Evolutionary conservation across 148 eudicot genomes (phyloP), one percentile per base, ranked within the genome.

Genomic region (Chenopodium formosanum): DNA sequence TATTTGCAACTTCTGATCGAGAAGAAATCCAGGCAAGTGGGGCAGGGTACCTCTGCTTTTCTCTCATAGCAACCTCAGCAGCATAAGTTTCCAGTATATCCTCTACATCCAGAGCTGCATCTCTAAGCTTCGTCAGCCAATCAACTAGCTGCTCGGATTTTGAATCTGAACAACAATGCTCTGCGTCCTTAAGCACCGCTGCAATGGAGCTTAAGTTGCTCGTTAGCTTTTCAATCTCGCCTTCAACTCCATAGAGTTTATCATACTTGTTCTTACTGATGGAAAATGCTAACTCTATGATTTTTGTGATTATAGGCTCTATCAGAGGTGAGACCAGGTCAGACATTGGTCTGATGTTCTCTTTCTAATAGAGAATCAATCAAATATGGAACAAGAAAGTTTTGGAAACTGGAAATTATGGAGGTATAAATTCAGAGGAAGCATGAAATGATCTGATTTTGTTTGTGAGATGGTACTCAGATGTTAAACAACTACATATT

Each of bases 111-210:
- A 78, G 81, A 56, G 84, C 84, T 27, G 78, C 82, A 62, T 75
- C 88, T 76, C 68, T 70, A 60, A 86, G 82, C 75, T 86, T 81
- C 60, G 70, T 69, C 6, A 84, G 77, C 88, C 86, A 86, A 48
- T 79, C 80, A 31, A 32, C 27, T 14, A 81, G 65, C 50, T 27
- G 83, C 52, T 37, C 25, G 22, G 63, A 58, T 58, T 58, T 17
- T 1, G 79, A 63, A 12, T 70, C 22, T 1, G 69, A 60, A 10
- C 50, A 73, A 62, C 53, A 73, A 34, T 58, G 68, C 69, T 83
- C 84, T 13, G 86, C 88, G 47, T 86, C 84, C 13, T 44, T 9
- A 64, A 86, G 71, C 40, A 75, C 77, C 6, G 74, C 64, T 63
- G 13, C 46, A 46, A 78, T 86, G 23, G 80, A 2, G 0, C 74